A percentile compares a stretch with the other conserved stretches of the same genome.
Conservation (phyloP, 495 filamentous ascomycete genomes). For the Hypoxylon cercidicola region DNA sequence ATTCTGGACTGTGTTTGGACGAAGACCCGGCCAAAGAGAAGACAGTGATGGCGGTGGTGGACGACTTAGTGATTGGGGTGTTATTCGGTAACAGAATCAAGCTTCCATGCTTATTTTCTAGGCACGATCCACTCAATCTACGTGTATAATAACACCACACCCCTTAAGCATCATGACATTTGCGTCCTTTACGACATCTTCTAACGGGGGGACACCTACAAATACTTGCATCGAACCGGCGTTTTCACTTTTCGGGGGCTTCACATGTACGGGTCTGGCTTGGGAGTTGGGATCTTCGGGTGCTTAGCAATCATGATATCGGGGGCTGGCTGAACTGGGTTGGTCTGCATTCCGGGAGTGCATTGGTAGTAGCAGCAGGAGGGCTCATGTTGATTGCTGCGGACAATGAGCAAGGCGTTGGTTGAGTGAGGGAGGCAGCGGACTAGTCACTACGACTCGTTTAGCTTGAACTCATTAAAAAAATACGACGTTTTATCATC, state of each 20-base stretch:
- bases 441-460: background rate
- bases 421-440: conserved; percentile 4
- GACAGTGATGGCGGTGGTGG: conserved; percentile 63
- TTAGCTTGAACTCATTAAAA: too few species aligned
- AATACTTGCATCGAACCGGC: conserved; percentile 38
- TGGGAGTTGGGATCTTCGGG: conserved; percentile 11
- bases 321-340: conserved; percentile 4
- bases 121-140: conserved; percentile 24
- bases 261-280: conserved; percentile 22
- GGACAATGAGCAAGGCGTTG: conserved; percentile 36
- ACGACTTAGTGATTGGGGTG: conserved; percentile 73
- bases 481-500: too few species aligned
- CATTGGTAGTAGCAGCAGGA: conserved; percentile 8
- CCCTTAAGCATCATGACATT: conserved; percentile 14
- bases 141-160: conserved; percentile 24
- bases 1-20: conserved; percentile 93
- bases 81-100: conserved; percentile 66
- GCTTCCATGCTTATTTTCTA: background rate
- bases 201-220: conserved; percentile 10
- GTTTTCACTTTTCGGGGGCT: conserved; percentile 20
- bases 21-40: conserved; percentile 68
- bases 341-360: conserved; percentile 26
- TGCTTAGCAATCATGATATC: conserved; percentile 16
- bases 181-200: conserved; percentile 34
- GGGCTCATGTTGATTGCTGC: conserved; percentile 16